phyloP scores from a whole-genome alignment of 169 alveolate species.

The Plasmodium fragile region DNA sequence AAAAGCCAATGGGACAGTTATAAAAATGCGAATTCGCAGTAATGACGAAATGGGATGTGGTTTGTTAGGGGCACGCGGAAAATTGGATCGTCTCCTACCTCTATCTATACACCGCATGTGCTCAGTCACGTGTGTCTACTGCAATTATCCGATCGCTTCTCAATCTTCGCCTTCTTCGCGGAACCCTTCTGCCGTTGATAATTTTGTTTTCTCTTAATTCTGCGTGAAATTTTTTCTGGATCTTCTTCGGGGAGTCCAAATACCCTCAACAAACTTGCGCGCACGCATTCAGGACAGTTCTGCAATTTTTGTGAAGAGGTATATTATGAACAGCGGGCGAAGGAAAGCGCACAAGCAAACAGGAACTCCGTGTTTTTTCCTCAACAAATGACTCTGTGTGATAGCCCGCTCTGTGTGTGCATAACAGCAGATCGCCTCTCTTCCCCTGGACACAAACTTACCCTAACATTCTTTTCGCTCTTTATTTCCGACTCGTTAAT shows the following conservation, averaged over 20 bases:
- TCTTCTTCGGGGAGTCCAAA: conserved; percentile 5
- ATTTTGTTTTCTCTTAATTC: conserved; percentile 39
- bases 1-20: neutral
- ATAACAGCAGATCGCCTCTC: neutral
- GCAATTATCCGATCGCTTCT: neutral
- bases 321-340: neutral
- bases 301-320: neutral
- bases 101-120: neutral
- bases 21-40: neutral
- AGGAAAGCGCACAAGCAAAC: too few species aligned
- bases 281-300: neutral
- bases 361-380: neutral
- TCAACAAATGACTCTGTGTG: neutral
- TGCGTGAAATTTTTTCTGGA: neutral
- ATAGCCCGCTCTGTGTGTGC: neutral
- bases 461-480: neutral
- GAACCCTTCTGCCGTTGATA: neutral
- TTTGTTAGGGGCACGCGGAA: neutral
- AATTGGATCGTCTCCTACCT: neutral
- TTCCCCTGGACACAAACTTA: neutral
- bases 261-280: neutral
- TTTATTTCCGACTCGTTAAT: conserved; percentile 48
- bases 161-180: neutral
- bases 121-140: neutral
- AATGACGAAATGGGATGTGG: neutral